Conservation (phyloP, 139 green algal species). For the Auxenochlorella pyrenoidosa region DNA sequence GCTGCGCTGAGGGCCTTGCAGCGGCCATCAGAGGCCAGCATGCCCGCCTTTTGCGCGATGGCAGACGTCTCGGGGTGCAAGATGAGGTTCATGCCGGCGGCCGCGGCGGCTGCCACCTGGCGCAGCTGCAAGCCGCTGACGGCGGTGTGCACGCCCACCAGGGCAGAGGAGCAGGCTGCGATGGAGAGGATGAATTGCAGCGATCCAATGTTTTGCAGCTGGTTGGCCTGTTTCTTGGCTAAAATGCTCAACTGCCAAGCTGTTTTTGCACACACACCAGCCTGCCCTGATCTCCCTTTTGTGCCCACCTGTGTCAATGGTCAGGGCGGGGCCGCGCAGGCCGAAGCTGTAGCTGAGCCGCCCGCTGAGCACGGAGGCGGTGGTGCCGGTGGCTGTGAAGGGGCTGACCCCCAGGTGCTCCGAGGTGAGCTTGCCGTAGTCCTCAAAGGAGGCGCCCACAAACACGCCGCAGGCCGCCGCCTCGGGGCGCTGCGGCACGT, state of each 20-base stretch:
- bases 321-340: conserved; percentile 51
- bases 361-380: conserved; percentile 53
- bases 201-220: background rate
- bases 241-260: background rate
- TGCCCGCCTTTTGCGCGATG: conserved; percentile 56
- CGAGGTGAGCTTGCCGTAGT: conserved; percentile 66
- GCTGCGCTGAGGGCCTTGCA: conserved; percentile 69
- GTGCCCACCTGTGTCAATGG: conserved; percentile 62
- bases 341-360: conserved; percentile 70
- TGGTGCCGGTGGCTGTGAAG: conserved; percentile 57
- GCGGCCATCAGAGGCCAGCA: conserved; percentile 53
- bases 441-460: conserved; percentile 78
- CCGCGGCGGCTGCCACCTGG: conserved; percentile 46
- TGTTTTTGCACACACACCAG: background rate
- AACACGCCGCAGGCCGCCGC: conserved; percentile 62
- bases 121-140: conserved; percentile 41
- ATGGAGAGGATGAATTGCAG: background rate
- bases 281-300: background rate
- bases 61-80: conserved; percentile 51
- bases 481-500: background rate
- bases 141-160: conserved; percentile 79
- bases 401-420: conserved; percentile 31
- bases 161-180: conserved; percentile 86
- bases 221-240: background rate
- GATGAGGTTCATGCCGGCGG: conserved; percentile 52